These are phyloP conservation scores for Cajanus cajan DNA, from an alignment of 306 rosid species.

Conservation along the genomic window DNA sequence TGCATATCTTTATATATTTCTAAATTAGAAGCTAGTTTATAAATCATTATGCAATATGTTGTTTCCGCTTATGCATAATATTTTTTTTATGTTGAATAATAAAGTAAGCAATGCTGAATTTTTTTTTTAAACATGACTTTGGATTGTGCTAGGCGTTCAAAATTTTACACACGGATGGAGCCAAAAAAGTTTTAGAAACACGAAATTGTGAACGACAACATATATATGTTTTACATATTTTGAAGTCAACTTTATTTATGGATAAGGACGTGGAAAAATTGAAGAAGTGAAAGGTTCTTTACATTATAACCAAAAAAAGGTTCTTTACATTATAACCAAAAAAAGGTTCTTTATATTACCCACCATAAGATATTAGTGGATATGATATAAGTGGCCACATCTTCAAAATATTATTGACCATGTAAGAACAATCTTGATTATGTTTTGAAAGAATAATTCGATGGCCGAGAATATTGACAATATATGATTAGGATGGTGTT, in stretches of 20 bases:
- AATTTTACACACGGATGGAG: background rate
- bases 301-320: no score
- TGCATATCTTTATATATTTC: no score
- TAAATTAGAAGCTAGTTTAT: no score
- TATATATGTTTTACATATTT: background rate
- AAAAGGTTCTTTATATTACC: no score
- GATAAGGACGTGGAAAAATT: background rate
- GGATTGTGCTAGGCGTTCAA: no score
- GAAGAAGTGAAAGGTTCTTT: background rate
- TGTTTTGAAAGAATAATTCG: background rate
- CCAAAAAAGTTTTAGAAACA: background rate
- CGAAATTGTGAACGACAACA: background rate
- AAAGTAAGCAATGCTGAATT: no score
- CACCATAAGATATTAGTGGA: background rate
- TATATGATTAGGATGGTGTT: background rate
- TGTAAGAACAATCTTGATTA: background rate
- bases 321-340: no score
- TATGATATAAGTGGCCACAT: background rate
- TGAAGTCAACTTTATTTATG: background rate
- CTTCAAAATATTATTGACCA: background rate
- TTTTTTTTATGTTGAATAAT: no score
- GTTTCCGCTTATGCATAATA: no score
- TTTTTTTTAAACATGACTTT: no score
- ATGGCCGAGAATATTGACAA: background rate
- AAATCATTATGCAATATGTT: no score